These are phyloP conservation scores for Neofusicoccum sp. DNA, from an alignment of 2,329 filamentous ascomycete species.

Conservation along the genomic window DNA sequence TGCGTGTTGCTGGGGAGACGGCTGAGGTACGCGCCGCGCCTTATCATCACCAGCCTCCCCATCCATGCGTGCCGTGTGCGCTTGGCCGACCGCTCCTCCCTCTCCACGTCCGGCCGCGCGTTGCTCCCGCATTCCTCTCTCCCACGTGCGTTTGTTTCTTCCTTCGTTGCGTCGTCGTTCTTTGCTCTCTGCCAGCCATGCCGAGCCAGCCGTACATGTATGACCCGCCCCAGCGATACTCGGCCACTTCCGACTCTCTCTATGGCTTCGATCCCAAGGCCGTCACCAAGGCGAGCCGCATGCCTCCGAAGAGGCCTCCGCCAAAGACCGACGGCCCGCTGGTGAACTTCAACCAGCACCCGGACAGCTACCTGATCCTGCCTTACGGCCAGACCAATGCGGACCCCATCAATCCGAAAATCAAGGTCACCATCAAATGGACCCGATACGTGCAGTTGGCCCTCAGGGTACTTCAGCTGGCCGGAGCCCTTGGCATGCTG, in stretches of 20 bases:
- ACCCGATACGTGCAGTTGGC: conserved; percentile 67
- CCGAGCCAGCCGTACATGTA: conserved; percentile 71
- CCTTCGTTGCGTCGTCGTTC: conserved; percentile 25
- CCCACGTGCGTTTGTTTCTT: neutral
- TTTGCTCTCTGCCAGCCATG: conserved; percentile 37
- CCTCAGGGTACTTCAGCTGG: conserved; percentile 64
- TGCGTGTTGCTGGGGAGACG: conserved; percentile 10
- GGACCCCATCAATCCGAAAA: conserved; percentile 65
- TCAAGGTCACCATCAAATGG: conserved; percentile 69
- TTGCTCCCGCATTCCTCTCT: neutral
- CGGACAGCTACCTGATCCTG: conserved; percentile 69
- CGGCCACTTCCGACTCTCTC: conserved; percentile 51
- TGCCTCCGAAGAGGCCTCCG: conserved; percentile 45
- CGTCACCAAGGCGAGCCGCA: conserved; percentile 75
- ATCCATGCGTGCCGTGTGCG: too few species aligned
- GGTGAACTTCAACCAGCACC: conserved; percentile 80
- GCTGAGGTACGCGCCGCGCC: neutral
- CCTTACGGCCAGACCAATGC: conserved; percentile 61
- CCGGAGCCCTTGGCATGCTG: conserved; percentile 69
- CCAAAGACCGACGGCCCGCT: conserved; percentile 71
- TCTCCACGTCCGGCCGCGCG: neutral
- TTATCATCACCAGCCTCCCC: conserved; percentile 14
- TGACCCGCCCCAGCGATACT: conserved; percentile 52
- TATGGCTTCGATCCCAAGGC: conserved; percentile 81
- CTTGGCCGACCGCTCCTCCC: too few species aligned